A percentile compares a stretch with the other conserved stretches of the same genome.
These are phyloP conservation scores for Elsinoe necatrix DNA, from an alignment of 2,329 filamentous ascomycete genomes.

Conservation along the genomic window DNA sequence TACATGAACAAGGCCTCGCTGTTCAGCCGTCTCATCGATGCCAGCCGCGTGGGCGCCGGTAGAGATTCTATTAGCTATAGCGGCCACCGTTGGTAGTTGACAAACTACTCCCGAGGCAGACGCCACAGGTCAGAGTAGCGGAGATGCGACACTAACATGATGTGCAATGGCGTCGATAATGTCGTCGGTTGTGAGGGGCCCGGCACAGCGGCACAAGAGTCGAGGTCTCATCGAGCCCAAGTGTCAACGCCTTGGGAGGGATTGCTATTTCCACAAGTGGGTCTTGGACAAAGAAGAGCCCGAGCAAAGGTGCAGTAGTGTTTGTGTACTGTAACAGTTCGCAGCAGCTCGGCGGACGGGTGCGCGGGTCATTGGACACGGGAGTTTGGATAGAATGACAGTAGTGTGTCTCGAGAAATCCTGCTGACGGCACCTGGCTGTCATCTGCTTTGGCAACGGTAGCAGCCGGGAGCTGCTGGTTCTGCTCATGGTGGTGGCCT, in stretches of 20 bases:
- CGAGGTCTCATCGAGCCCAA: not conserved
- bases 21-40: not conserved
- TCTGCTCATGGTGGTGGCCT: not conserved
- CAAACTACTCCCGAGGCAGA: not conserved
- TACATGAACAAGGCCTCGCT: not conserved
- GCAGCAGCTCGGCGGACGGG: conserved; percentile 5
- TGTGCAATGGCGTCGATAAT: not conserved
- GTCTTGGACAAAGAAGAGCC: not conserved
- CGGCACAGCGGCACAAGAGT: not conserved
- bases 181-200: not conserved
- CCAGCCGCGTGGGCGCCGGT: not conserved
- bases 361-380: not conserved
- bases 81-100: not conserved
- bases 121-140: conserved; percentile 7
- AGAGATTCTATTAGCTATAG: not conserved
- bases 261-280: not conserved
- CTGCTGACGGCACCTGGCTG: not conserved
- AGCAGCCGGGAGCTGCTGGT: not conserved
- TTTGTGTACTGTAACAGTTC: conserved; percentile 12
- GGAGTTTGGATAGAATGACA: not conserved
- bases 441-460: not conserved
- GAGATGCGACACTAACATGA: not conserved
- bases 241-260: not conserved
- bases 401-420: not conserved
- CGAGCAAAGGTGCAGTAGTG: conserved; percentile 5